These are phyloP conservation scores for Cladochytrium replicatum DNA, from an alignment of 192 early-diverging fungal species.

Conservation along the genomic window DNA sequence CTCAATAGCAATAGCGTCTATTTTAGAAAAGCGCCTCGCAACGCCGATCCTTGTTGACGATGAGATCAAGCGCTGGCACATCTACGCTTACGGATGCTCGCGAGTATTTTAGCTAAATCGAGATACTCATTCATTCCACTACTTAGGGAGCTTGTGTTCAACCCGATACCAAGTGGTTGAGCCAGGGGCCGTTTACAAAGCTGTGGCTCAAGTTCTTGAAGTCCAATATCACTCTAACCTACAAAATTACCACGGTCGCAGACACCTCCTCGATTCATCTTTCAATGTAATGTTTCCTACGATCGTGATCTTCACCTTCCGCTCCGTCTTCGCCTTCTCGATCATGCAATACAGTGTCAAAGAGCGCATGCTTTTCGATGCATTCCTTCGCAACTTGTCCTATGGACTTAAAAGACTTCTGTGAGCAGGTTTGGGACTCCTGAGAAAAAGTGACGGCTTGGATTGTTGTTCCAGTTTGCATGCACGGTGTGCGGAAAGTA, in stretches of 20 bases:
- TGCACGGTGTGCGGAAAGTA: no score
- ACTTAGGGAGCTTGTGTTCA: conserved; percentile 6
- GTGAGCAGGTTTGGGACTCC: no score
- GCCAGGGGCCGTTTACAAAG: conserved; percentile 6
- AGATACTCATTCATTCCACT: background rate
- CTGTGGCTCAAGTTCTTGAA: conserved; percentile 9
- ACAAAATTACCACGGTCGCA: conserved; percentile 8
- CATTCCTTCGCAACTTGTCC: conserved; percentile 2
- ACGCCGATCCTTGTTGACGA: conserved; percentile 3
- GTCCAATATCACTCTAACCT: conserved; percentile 12
- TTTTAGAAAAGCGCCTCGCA: conserved; percentile 12
- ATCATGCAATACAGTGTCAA: conserved; percentile 5
- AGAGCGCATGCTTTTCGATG: background rate
- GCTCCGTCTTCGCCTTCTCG: conserved; percentile 4
- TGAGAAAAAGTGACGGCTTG: no score
- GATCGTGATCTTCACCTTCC: conserved; percentile 13
- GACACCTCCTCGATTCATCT: conserved; percentile 7
- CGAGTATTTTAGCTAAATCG: background rate
- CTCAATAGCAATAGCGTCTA: conserved; percentile 4
- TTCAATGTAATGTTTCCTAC: conserved; percentile 10
- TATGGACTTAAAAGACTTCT: no score
- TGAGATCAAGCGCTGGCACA: conserved; percentile 14
- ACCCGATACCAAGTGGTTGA: conserved; percentile 12
- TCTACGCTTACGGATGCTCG: conserved; percentile 17
- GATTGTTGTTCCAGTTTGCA: no score